Evolutionary conservation across 2,329 filamentous ascomycete species (phyloP), one percentile per base, ranked within the genome.

Genomic region (Helotiales sp.): DNA sequence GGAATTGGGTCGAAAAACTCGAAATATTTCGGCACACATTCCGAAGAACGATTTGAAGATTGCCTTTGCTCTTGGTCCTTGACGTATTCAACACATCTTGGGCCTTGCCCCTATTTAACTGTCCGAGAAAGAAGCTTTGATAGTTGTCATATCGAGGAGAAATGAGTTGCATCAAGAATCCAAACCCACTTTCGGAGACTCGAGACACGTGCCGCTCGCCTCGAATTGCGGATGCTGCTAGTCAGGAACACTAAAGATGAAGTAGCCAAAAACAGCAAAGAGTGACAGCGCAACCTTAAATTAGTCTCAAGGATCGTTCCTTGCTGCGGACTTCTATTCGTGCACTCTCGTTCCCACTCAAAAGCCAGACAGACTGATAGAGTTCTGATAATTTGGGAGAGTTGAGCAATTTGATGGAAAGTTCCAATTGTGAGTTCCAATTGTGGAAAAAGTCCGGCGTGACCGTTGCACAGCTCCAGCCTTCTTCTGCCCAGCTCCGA

Each of bases 401-500:
- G n/a, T n/a, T 30, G 49, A 52, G 26, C 24, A 52, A 13, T 30
- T 30, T 52, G 26, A 26, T 30, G n/a, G n/a, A n/a, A n/a, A n/a
- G n/a, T n/a, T n/a, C n/a, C n/a, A n/a, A n/a, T n/a, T n/a, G n/a
- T n/a, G n/a, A n/a, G n/a, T n/a, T n/a, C n/a, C n/a, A n/a, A n/a
- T n/a, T n/a, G n/a, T n/a, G n/a, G n/a, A n/a, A n/a, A n/a, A n/a
- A n/a, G n/a, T n/a, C n/a, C n/a, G n/a, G n/a, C n/a, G n/a, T n/a
- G n/a, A n/a, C n/a, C n/a, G 13, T 30, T 52, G 26, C 49, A 52
- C 49, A 52, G 49, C 49, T 52, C 30, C 49, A 52, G 49, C 49
- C 49, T 52, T 52, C 24, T 50, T 52, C 54, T 26, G 54, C 30
- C 40, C 54, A 57, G 54, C 54, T 57, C 54, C 54, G 54, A 37